phyloP scores from a whole-genome alignment of 164 flowering plant genomes.

The Dillenia turbinata region DNA sequence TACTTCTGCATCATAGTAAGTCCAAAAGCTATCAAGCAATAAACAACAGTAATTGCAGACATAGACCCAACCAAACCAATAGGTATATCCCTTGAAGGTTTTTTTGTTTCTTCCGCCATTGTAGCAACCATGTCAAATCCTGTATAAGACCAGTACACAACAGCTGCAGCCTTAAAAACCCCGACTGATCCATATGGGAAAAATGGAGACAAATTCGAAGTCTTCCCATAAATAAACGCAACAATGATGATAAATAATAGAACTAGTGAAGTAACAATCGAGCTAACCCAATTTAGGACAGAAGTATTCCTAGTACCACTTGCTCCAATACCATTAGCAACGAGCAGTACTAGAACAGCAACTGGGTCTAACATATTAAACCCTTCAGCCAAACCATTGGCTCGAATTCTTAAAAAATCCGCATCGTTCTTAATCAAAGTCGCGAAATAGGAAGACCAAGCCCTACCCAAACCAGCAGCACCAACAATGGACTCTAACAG shows the following conservation, averaged over 20 bases:
- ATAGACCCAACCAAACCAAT: constrained; percentile 71
- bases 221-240: constrained; percentile 42
- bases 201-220: constrained; percentile 51
- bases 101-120: constrained; percentile 81
- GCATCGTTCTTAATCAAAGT: constrained; percentile 38
- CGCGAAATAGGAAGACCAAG: constrained; percentile 73
- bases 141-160: constrained; percentile 75
- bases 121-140: constrained; percentile 87
- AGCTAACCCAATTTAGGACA: constrained; percentile 42
- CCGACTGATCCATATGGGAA: constrained; percentile 58
- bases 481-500: constrained; percentile 67
- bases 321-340: constrained; percentile 44
- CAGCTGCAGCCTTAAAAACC: constrained; percentile 59
- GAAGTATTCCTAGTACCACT: constrained; percentile 53
- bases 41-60: constrained; percentile 60
- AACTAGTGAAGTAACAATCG: constrained; percentile 28
- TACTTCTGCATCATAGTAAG: constrained; percentile 62
- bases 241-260: constrained; percentile 43
- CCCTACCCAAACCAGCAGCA: constrained; percentile 64
- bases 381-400: constrained; percentile 31
- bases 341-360: constrained; percentile 42
- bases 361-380: constrained; percentile 66
- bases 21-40: constrained; percentile 73
- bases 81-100: constrained; percentile 70
- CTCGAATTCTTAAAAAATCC: constrained; percentile 41